These are phyloP conservation scores for Entomophthora muscae DNA, from an alignment of 371 early-diverging fungal species.

Conservation along the genomic window DNA sequence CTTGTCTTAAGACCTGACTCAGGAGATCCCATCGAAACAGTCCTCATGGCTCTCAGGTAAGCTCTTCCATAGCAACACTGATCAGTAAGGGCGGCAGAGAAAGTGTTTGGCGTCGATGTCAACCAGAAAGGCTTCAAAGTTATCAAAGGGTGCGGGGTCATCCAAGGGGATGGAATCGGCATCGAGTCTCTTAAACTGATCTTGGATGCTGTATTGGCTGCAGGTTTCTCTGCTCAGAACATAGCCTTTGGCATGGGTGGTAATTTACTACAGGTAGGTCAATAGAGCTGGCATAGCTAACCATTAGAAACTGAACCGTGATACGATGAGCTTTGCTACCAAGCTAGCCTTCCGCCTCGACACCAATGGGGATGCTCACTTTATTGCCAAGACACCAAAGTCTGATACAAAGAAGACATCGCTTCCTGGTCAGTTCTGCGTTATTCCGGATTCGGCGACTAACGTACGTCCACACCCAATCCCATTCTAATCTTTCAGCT, in stretches of 20 bases:
- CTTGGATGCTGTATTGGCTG: slow-evolving; percentile 26
- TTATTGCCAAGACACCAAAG: slow-evolving; percentile 29
- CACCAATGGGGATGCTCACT: slow-evolving; percentile 30
- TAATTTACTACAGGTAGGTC: slow-evolving; percentile 34
- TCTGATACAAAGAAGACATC: slow-evolving; percentile 40
- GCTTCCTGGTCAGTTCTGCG: slow-evolving; percentile 49
- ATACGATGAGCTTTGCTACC: slow-evolving; percentile 68
- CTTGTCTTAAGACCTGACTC: slow-evolving; percentile 67
- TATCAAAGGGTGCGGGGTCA: slow-evolving; percentile 34
- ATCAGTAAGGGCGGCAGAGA: slow-evolving; percentile 34
- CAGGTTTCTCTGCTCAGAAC: slow-evolving; percentile 42
- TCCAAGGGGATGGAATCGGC: slow-evolving; percentile 72
- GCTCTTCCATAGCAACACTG: background rate
- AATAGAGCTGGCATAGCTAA: background rate
- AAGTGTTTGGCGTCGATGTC: slow-evolving; percentile 36
- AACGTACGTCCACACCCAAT: slow-evolving; percentile 10
- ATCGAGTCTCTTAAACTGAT: slow-evolving; percentile 24
- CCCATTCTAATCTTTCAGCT: background rate
- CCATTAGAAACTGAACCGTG: slow-evolving; percentile 53
- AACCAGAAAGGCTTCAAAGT: slow-evolving; percentile 58
- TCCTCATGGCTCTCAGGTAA: slow-evolving; percentile 42
- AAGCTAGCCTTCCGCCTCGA: slow-evolving; percentile 46
- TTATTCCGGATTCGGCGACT: slow-evolving; percentile 17
- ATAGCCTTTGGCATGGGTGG: slow-evolving; percentile 78
- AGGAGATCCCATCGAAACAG: slow-evolving; percentile 56